Evolutionary conservation across 1,284 basidiomycete species (phyloP).

Genomic region (Stygiomarasmius scandens): DNA sequence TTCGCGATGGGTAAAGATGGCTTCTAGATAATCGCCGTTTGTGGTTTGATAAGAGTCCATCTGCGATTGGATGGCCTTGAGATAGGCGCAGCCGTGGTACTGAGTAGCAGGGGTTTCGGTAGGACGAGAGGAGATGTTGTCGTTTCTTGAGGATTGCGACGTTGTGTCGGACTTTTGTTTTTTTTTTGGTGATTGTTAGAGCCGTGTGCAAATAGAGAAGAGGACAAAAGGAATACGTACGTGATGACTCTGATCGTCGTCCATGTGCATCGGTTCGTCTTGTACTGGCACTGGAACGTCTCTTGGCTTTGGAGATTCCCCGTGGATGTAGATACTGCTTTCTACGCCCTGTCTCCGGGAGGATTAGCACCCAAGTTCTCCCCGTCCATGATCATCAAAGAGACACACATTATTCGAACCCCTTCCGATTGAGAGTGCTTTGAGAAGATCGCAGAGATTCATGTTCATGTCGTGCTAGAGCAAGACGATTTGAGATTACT

Average conservation of each 20-base stretch:
- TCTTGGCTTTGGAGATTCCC: conserved; percentile 4
- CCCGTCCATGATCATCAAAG: conserved; percentile 21
- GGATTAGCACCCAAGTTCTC: conserved; percentile 1
- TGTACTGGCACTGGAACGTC: conserved; percentile 21
- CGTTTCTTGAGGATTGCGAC: conserved; percentile 44
- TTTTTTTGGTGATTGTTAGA: neutral
- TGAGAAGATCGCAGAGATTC: conserved; percentile 49
- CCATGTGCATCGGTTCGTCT: conserved; percentile 40
- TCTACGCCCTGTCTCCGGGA: conserved; percentile 42
- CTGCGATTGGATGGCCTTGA: conserved; percentile 60
- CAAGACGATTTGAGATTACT: neutral
- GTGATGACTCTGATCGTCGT: conserved; percentile 43
- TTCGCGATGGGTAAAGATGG: conserved; percentile 74
- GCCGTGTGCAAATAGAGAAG: conserved; percentile 10
- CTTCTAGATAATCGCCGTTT: conserved; percentile 72
- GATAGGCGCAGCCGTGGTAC: conserved; percentile 59
- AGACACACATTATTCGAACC: conserved; percentile 32
- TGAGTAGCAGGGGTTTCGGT: conserved; percentile 8
- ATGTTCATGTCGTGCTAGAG: neutral
- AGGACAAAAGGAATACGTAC: conserved; percentile 25
- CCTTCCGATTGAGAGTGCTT: conserved; percentile 48
- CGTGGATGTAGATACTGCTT: conserved; percentile 18
- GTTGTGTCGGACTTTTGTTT: conserved; percentile 48
- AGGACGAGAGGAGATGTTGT: conserved; percentile 19
- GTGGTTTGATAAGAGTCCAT: conserved; percentile 58